Evolutionary conservation across 2,329 filamentous ascomycete species (phyloP).

Genomic region (Alternaria viburni): DNA sequence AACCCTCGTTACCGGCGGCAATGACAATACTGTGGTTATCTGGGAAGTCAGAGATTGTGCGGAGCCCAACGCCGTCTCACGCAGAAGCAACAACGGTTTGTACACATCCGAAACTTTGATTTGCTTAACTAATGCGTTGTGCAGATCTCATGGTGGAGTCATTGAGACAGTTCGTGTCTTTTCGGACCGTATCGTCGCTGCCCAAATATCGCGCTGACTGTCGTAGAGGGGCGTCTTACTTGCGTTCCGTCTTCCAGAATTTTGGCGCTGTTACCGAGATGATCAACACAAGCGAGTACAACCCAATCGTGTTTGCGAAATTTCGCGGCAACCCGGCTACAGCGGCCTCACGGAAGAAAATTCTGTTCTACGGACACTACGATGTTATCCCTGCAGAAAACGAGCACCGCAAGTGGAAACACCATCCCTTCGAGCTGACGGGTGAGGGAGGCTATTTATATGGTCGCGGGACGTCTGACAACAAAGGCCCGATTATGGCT

Average conservation of each 20-base stretch:
- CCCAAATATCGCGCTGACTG: constrained; percentile 90
- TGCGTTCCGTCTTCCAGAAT: constrained; percentile 88
- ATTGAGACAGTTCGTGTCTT: constrained; percentile 85
- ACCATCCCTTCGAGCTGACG: constrained; percentile 86
- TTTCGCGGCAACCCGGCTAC: constrained; percentile 78
- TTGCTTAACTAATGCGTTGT: constrained; percentile 24
- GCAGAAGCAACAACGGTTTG: constrained; percentile 64
- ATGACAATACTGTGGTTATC: constrained; percentile 85
- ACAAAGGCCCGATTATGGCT: constrained; percentile 94
- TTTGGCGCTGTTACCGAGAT: constrained; percentile 84
- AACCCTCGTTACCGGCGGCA: constrained; percentile 94
- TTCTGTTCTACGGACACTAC: constrained; percentile 97
- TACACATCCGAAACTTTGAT: constrained; percentile 10
- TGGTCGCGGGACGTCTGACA: constrained; percentile 94
- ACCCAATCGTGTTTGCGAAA: constrained; percentile 90
- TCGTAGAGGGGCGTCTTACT: constrained; percentile 86
- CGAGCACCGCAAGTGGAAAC: constrained; percentile 80
- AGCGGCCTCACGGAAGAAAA: constrained; percentile 74
- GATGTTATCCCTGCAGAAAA: constrained; percentile 92
- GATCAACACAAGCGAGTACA: constrained; percentile 82
- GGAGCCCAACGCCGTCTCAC: constrained; percentile 51
- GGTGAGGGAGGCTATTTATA: constrained; percentile 93
- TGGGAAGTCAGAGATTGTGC: constrained; percentile 76
- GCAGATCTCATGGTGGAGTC: constrained; percentile 66
- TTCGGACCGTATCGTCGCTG: constrained; percentile 87